Evolutionary conservation across 2,329 filamentous ascomycete genomes (phyloP).

Genomic region (Chaetomiaceae sp.): DNA sequence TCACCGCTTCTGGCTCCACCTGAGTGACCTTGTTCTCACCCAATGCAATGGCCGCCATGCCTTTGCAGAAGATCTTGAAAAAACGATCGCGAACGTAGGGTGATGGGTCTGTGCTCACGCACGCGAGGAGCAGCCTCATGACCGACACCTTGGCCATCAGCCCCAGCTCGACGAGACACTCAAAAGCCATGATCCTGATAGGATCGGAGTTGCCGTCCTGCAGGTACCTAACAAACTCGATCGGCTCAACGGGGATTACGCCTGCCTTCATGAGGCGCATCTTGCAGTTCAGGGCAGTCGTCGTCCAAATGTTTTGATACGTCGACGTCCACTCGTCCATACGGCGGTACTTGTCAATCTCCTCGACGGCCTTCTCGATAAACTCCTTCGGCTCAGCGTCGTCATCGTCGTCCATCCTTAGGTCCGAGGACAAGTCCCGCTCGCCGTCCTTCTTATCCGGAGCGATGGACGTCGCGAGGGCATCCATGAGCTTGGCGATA

Average conservation of each 20-base stretch:
- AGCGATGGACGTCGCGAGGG: conserved; percentile 53
- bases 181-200: conserved; percentile 60
- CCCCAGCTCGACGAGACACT: conserved; percentile 58
- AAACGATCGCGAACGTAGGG: conserved; percentile 56
- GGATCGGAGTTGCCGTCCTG: conserved; percentile 57
- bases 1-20: conserved; percentile 20
- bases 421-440: conserved; percentile 25
- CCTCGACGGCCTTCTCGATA: conserved; percentile 48
- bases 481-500: conserved; percentile 68
- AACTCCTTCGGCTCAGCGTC: conserved; percentile 40
- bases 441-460: conserved; percentile 35
- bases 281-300: conserved; percentile 56
- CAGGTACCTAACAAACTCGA: conserved; percentile 58
- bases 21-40: conserved; percentile 44
- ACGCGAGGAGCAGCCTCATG: conserved; percentile 50
- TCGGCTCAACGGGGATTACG: conserved; percentile 47
- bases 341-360: conserved; percentile 60
- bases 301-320: conserved; percentile 62
- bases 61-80: conserved; percentile 52
- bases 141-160: conserved; percentile 50
- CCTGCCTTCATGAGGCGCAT: conserved; percentile 57
- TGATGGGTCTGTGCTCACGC: conserved; percentile 56
- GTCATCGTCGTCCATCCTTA: conserved; percentile 40
- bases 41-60: conserved; percentile 58
- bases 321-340: conserved; percentile 65